Base-by-base conservation (phyloP, 306 rosid genomes). In the Lupinus albus region DNA sequence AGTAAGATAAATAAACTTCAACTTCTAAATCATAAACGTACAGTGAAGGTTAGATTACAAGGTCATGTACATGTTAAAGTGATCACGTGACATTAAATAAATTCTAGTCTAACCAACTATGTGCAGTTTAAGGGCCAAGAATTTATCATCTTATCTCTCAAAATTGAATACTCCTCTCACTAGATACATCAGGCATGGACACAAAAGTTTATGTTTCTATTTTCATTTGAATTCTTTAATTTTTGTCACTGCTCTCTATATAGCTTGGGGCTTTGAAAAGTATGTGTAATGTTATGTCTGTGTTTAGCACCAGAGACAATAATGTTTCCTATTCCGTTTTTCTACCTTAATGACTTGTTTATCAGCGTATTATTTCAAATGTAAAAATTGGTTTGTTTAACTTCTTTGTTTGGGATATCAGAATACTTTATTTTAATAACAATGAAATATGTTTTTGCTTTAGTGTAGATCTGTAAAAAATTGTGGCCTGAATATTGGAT, bases 401-500 rank as follows among this genome's bases (percentile, higher is more conserved):
- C 11, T 36, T 7, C 2, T 39, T 9, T 39, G 45, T 21, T 57
- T 57, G 13, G 36, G 36, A 39, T 20, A 25, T 54, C 45, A 8
- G 10, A 36, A n/a, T 64, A 13, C 58, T 68, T 30, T 20, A 15
- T 64, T 51, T 76, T 51, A 35, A 58, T 20, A 14, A 47, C 35
- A 10, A 36, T 53, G 32, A 49, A 55, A 25, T 50, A 17, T 6
- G 39, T 36, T 59, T 47, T 44, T 7, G 17, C 30, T 16, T 56
- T 64, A 9, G 10, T 20, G 18, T 45, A 8, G 58, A 55, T 61
- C 11, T 68, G 46, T 47, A 21, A 32, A 58, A 76, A 65, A 16
- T 41, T 61, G 61, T 20, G 55, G 20, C 63, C 11, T 72, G 42
- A 77, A 49, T 49, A 51, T 61, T 68, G 59, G 52, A 55, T 25